phyloP scores from a whole-genome alignment of 768 basidiomycete species.

The Termitomyces sp. region DNA sequence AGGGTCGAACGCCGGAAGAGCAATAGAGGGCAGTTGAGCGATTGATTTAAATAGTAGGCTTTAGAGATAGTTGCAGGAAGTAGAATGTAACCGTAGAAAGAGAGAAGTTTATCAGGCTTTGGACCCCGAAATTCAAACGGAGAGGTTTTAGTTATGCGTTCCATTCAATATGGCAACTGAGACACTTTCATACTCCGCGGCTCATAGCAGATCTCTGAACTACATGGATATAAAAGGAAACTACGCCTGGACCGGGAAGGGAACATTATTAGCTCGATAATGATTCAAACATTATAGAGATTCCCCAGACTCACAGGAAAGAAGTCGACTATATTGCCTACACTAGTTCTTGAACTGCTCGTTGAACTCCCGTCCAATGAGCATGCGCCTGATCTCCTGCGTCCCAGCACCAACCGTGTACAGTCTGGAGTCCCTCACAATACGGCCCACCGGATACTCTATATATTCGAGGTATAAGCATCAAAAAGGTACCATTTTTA shows the following conservation, averaged over 20 bases:
- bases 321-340: not conserved
- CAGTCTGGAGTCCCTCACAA: constrained; percentile 82
- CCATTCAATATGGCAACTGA: constrained; percentile 22
- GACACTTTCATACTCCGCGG: constrained; percentile 24
- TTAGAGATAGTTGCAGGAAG: constrained; percentile 8
- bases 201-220: constrained; percentile 15
- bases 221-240: constrained; percentile 19
- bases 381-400: constrained; percentile 92
- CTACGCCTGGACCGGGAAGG: constrained; percentile 17
- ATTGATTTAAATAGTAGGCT: constrained; percentile 19
- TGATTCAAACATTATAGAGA: constrained; percentile 12
- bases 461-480: constrained; percentile 27
- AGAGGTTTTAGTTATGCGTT: constrained; percentile 18
- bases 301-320: constrained; percentile 6
- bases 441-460: constrained; percentile 91
- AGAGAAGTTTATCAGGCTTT: constrained; percentile 20
- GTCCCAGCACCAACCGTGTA: constrained; percentile 97
- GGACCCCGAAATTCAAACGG: constrained; percentile 24
- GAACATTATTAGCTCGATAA: constrained; percentile 11
- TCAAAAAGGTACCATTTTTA: not conserved
- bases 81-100: constrained; percentile 13
- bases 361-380: constrained; percentile 94
- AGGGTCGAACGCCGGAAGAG: constrained; percentile 1
- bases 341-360: constrained; percentile 44
- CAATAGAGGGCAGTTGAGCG: constrained; percentile 7